Percentiles rank a stretch among this genome's conserved stretches.
Evolutionary conservation across 2,329 filamentous ascomycete species (phyloP).

Genomic region (Fusarium gaditjirri): DNA sequence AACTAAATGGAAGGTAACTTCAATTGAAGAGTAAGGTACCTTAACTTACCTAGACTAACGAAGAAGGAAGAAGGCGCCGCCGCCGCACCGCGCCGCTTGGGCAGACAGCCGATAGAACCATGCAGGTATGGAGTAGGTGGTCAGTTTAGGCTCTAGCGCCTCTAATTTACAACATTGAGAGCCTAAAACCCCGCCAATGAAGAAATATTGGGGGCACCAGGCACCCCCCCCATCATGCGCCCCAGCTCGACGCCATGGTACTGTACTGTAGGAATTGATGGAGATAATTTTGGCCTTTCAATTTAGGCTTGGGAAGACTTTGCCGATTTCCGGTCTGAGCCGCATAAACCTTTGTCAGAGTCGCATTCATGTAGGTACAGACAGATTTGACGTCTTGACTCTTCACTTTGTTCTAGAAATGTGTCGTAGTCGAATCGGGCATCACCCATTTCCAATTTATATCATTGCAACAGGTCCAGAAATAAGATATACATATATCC

Average conservation of each 20-base stretch:
- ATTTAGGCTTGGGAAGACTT: slow-evolving; percentile 1
- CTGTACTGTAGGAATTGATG: background rate
- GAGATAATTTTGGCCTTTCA: background rate
- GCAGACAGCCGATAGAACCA: slow-evolving; percentile 15
- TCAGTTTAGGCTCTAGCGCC: slow-evolving; percentile 36
- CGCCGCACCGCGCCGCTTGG: slow-evolving; percentile 14
- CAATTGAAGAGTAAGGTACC: background rate
- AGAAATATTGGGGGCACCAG: slow-evolving; percentile 10
- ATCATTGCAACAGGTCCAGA: background rate
- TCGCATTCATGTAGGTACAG: slow-evolving; percentile 23
- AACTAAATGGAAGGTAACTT: background rate
- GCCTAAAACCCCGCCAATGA: slow-evolving; percentile 43
- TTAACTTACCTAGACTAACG: slow-evolving; percentile 1
- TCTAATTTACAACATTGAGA: slow-evolving; percentile 29
- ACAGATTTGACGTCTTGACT: background rate
- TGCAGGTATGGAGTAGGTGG: slow-evolving; percentile 35
- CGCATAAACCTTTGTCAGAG: slow-evolving; percentile 26
- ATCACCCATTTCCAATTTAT: slow-evolving; percentile 11
- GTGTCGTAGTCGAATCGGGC: slow-evolving; percentile 7
- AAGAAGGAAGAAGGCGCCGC: slow-evolving; percentile 11
- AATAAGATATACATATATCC: background rate
- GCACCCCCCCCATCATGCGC: slow-evolving; percentile 5
- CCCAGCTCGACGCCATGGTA: background rate
- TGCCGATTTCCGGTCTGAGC: slow-evolving; percentile 30
- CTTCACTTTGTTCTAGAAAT: background rate